Evolutionary conservation across 176 grass and related monocot species (phyloP), one percentile per base, ranked within the genome.

Genomic region (Avena sativa): DNA sequence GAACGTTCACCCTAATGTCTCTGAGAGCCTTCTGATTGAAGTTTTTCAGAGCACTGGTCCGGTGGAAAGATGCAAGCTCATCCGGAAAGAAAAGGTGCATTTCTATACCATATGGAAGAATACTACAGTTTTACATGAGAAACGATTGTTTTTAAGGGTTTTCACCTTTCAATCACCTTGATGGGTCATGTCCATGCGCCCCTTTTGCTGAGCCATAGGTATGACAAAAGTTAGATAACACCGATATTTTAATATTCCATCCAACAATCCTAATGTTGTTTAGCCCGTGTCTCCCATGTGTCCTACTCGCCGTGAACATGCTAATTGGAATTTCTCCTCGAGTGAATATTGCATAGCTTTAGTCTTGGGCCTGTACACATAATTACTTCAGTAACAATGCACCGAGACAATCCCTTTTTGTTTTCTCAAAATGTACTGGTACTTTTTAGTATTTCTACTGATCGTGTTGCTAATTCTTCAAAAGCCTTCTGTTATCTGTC

Each of bases 21-120:
- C 91, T 9, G 94, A 95, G 85, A 87, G 82, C 79, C 94, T 93
- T 63, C 85, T 95, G 44, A 92, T 89, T 46, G 94, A 95, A 91
- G 94, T 95, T 83, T 95, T 95, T 76, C 94, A 95, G 84, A 74
- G 89, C 59, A 58, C 86, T 86, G 94, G 91, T 40, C 89, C 90
- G 28, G 87, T 95, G 83, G 94, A 95, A 91, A 89, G 91, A 86
- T 95, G 94, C 84, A 95, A 95, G 57, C 94, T 95, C 74, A 95
- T 95, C 64, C 85, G 94, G 34, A 95, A 95, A 89, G 94, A 95
- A 76, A 93, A 95, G 94, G 94, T 95, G 78, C 61, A 71, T 52
- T 87, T 81, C 21, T 88, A 30, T 66, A 75, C 19, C 76, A 48
- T n/a, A 26, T 81, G 81, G 16, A 63, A 49, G 60, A 61, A 17